Percentiles rank a stretch among this genome's conserved stretches.
phyloP scores from a whole-genome alignment of 2,329 filamentous ascomycete genomes.

The Paraconiothyrium brasiliense region DNA sequence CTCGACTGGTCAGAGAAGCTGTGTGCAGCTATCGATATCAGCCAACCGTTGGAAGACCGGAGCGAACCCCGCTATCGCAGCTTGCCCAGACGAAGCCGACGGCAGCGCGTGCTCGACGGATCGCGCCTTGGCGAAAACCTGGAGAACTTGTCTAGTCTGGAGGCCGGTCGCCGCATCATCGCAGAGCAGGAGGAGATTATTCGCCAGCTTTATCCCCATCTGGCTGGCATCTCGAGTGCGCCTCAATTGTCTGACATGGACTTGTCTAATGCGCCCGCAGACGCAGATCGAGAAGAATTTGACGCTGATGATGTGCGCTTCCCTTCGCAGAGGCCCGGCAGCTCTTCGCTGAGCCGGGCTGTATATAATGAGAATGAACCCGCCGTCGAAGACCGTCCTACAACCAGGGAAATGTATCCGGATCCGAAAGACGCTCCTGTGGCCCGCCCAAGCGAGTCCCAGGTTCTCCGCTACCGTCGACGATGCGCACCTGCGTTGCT shows the following conservation, averaged over 20 bases:
- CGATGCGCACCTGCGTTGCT: conserved; percentile 58
- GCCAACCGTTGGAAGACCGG: conserved; percentile 75
- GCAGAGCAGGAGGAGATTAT: conserved; percentile 60
- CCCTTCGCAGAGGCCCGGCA: conserved; percentile 32
- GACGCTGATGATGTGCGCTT: conserved; percentile 51
- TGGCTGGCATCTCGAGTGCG: conserved; percentile 37
- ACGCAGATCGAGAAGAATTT: conserved; percentile 48
- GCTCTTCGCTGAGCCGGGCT: conserved; percentile 22
- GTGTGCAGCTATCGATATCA: conserved; percentile 78
- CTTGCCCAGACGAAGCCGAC: conserved; percentile 54
- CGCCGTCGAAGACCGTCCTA: conserved; percentile 28
- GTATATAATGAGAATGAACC: conserved; percentile 33
- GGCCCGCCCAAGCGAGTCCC: conserved; percentile 43
- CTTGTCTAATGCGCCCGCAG: conserved; percentile 26
- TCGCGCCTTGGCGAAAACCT: conserved; percentile 42
- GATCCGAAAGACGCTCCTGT: conserved; percentile 47
- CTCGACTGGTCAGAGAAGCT: conserved; percentile 72
- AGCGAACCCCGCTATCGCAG: conserved; percentile 57
- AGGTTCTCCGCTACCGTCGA: conserved; percentile 56
- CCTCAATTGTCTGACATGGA: conserved; percentile 22
- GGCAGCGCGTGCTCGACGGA: conserved; percentile 49
- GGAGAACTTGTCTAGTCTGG: conserved; percentile 38
- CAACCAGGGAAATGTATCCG: conserved; percentile 26
- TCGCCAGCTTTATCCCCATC: conserved; percentile 56
- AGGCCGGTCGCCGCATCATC: conserved; percentile 52